Conservation (phyloP, 352 stramenopile genomes). For the Pythium scleroteichum region DNA sequence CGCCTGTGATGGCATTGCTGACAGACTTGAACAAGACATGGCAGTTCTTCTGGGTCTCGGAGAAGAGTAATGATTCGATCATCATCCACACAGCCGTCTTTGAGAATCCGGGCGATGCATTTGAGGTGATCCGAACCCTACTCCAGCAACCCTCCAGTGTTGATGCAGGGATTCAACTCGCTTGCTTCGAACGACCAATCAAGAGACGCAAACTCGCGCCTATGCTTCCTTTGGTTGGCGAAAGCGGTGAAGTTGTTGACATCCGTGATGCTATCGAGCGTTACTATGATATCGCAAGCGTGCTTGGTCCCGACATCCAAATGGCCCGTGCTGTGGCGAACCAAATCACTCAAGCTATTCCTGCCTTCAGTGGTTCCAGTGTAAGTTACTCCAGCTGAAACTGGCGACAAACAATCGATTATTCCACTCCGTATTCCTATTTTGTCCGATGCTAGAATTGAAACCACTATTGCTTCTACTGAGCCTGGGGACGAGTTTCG, state of each 20-base stretch:
- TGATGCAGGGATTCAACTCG: constrained; percentile 34
- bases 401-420: too few species aligned
- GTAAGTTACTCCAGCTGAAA: too few species aligned
- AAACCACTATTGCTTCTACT: too few species aligned
- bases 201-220: constrained; percentile 41
- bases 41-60: constrained; percentile 48
- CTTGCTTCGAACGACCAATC: constrained; percentile 31
- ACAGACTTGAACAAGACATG: constrained; percentile 40
- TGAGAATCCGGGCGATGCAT: constrained; percentile 28
- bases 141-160: constrained; percentile 28
- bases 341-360: constrained; percentile 24
- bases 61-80: constrained; percentile 19
- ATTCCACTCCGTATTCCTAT: too few species aligned
- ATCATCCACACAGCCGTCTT: constrained; percentile 32
- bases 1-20: constrained; percentile 47
- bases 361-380: constrained; percentile 21
- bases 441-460: too few species aligned
- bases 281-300: constrained; percentile 37
- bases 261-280: constrained; percentile 33
- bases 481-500: too few species aligned
- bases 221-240: constrained; percentile 26
- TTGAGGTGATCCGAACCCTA: constrained; percentile 37
- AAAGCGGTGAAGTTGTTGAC: constrained; percentile 27
- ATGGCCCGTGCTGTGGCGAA: constrained; percentile 27
- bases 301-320: constrained; percentile 26